Conservation (phyloP, 2,329 filamentous ascomycete species). For the Pseudogymnoascus sp. region DNA sequence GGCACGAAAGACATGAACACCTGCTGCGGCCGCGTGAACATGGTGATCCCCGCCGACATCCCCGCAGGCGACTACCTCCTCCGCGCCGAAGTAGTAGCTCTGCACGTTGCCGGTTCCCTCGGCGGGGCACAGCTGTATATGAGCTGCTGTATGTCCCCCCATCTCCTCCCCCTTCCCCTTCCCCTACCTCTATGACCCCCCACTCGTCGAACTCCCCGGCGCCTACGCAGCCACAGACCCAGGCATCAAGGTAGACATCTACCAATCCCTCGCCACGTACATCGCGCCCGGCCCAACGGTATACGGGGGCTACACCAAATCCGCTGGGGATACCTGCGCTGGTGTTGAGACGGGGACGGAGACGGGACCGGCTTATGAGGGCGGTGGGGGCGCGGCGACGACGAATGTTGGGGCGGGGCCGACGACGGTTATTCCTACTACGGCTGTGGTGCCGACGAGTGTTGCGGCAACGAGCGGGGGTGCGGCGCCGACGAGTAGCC, state of each 20-base stretch:
- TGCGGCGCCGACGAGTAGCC: not conserved
- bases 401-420: not conserved
- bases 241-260: slow-evolving; percentile 34
- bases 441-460: not conserved
- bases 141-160: slow-evolving; percentile 23
- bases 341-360: slow-evolving; percentile 14
- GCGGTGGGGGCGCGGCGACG: not conserved
- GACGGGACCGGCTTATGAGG: slow-evolving; percentile 6
- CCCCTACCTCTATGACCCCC: not conserved
- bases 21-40: slow-evolving; percentile 39
- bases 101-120: slow-evolving; percentile 41
- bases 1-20: slow-evolving; percentile 23
- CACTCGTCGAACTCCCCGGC: slow-evolving; percentile 36
- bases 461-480: not conserved
- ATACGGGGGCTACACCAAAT: slow-evolving; percentile 17
- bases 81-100: slow-evolving; percentile 46
- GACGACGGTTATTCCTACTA: not conserved
- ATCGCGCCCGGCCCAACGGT: slow-evolving; percentile 27
- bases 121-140: slow-evolving; percentile 35
- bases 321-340: slow-evolving; percentile 14
- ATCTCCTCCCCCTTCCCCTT: not conserved
- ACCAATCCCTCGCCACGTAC: slow-evolving; percentile 24
- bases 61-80: slow-evolving; percentile 48
- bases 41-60: slow-evolving; percentile 44
- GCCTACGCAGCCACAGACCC: slow-evolving; percentile 38